Percentiles rank a stretch among this genome's conserved stretches.
These are phyloP conservation scores for Exophiala sp. DNA, from an alignment of 2,329 filamentous ascomycete species.

Conservation along the genomic window DNA sequence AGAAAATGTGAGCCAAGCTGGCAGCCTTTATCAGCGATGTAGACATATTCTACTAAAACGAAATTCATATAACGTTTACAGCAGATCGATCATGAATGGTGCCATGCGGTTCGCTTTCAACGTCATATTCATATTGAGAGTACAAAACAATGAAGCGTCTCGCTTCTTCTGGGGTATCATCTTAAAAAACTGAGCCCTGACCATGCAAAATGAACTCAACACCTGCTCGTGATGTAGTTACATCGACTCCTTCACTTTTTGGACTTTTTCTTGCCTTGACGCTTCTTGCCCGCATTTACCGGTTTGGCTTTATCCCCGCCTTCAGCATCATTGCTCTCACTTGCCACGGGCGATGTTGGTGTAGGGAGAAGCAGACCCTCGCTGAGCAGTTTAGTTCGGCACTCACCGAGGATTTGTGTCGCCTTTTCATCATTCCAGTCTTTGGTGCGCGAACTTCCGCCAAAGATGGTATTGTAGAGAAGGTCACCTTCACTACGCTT, in stretches of 20 bases:
- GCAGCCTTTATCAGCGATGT: too few relatives aligned
- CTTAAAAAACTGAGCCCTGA: neutral
- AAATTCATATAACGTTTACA: too few relatives aligned
- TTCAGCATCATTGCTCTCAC: conserved; percentile 15
- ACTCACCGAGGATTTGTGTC: conserved; percentile 18
- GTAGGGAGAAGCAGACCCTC: conserved; percentile 15
- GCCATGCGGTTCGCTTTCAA: conserved; percentile 14
- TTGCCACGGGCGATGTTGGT: neutral
- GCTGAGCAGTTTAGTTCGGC: conserved; percentile 14
- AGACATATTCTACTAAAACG: too few relatives aligned
- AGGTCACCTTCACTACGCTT: neutral
- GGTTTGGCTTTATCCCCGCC: conserved; percentile 1
- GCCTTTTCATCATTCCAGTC: conserved; percentile 18
- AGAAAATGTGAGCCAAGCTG: too few relatives aligned
- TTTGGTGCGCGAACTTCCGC: conserved; percentile 7
- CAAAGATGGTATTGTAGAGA: conserved; percentile 15
- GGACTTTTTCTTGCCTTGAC: conserved; percentile 18
- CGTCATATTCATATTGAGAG: neutral
- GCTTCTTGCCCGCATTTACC: conserved; percentile 10
- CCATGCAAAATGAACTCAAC: too few relatives aligned
- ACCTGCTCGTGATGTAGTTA: too few relatives aligned
- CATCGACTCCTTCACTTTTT: conserved; percentile 10
- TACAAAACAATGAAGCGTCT: neutral
- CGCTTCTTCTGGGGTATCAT: conserved; percentile 1
- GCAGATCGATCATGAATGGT: too few relatives aligned